These are phyloP conservation scores for Panus rudis DNA, from an alignment of 768 basidiomycete genomes.

Conservation along the genomic window DNA sequence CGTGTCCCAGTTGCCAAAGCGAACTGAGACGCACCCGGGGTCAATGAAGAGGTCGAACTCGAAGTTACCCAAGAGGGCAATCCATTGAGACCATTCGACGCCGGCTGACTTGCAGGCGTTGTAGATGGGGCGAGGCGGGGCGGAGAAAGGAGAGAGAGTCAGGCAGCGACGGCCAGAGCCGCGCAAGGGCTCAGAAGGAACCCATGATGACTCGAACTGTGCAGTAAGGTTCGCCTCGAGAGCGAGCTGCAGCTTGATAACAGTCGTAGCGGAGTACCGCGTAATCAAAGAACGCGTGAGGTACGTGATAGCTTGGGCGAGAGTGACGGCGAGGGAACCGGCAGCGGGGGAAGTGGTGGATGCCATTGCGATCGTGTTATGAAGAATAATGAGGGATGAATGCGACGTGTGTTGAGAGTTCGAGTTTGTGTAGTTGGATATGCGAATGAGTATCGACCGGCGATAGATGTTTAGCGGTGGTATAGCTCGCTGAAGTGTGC, in stretches of 20 bases:
- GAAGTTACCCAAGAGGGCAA: conserved; percentile 53
- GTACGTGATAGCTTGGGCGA: conserved; percentile 69
- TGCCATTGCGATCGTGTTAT: conserved; percentile 20
- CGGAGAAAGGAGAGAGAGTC: conserved; percentile 58
- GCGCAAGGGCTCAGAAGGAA: conserved; percentile 52
- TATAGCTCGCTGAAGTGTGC: conserved; percentile 28
- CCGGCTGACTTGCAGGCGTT: conserved; percentile 61
- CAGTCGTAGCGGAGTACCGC: conserved; percentile 50
- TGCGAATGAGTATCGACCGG: conserved; percentile 49
- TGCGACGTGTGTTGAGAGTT: conserved; percentile 16
- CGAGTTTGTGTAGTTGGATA: conserved; percentile 18
- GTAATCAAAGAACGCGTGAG: conserved; percentile 59
- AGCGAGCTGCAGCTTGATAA: conserved; percentile 62
- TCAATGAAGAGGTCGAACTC: conserved; percentile 80
- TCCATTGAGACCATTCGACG: conserved; percentile 81
- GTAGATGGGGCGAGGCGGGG: conserved; percentile 68
- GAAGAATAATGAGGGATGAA: conserved; percentile 9
- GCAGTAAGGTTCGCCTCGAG: conserved; percentile 71
- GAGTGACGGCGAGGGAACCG: conserved; percentile 49
- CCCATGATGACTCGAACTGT: conserved; percentile 63
- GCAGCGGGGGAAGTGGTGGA: conserved; percentile 32
- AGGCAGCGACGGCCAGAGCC: conserved; percentile 72
- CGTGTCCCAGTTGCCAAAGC: conserved; percentile 36
- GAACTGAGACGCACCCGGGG: conserved; percentile 71
- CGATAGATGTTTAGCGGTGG: conserved; percentile 40